Percentiles rank a stretch among this genome's conserved stretches.
Evolutionary conservation across 495 filamentous ascomycete species (phyloP).

Genomic region (Aspergillus coremiiformis): DNA sequence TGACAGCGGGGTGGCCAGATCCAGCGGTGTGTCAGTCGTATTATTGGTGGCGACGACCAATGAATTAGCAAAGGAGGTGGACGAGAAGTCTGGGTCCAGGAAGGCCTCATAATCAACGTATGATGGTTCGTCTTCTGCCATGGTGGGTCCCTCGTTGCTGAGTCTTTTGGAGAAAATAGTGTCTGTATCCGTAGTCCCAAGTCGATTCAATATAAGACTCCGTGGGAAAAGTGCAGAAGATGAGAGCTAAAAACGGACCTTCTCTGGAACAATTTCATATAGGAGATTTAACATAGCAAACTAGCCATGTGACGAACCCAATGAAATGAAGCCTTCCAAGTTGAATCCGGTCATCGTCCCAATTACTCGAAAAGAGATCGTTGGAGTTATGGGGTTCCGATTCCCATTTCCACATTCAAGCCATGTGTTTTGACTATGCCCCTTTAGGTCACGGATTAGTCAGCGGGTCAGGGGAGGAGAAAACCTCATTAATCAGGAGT

Average conservation of each 20-base stretch:
- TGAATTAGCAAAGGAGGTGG: conserved; percentile 75
- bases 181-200: background rate
- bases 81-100: conserved; percentile 73
- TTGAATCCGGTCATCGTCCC: background rate
- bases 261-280: background rate
- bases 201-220: background rate
- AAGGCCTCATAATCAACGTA: conserved; percentile 98
- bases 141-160: conserved; percentile 5
- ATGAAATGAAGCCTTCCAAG: background rate
- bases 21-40: conserved; percentile 78
- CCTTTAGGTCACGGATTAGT: background rate
- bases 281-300: background rate
- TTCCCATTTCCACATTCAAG: too few relatives aligned
- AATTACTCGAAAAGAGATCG: background rate
- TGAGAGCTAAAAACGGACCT: background rate
- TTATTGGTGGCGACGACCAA: conserved; percentile 88
- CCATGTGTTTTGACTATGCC: conserved; percentile 3
- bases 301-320: background rate
- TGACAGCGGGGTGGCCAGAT: conserved; percentile 89
- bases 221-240: background rate
- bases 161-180: background rate
- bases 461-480: too few relatives aligned
- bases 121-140: conserved; percentile 50
- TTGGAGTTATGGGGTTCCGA: too few relatives aligned
- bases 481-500: too few relatives aligned